Conservation (phyloP, 106 monocot genomes). For the Posidonia australis region DNA sequence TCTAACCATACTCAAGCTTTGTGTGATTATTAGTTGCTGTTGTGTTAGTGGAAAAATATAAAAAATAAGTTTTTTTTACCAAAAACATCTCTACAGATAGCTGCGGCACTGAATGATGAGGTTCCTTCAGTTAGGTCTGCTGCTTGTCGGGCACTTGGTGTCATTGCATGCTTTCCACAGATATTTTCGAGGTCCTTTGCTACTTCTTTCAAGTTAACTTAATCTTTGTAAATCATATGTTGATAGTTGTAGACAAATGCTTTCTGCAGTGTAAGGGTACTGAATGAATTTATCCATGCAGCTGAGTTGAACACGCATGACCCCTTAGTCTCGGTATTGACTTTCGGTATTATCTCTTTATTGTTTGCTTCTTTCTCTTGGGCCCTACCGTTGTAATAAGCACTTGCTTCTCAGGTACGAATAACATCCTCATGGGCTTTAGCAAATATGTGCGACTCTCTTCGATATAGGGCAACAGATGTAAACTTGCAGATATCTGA, state of each 20-base stretch:
- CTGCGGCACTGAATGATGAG: conserved; percentile 47
- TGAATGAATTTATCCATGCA: conserved; percentile 57
- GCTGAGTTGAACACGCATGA: conserved; percentile 54
- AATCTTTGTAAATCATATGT: not conserved
- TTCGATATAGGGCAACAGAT: conserved; percentile 51
- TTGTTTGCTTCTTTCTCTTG: not conserved
- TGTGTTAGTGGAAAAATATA: not conserved
- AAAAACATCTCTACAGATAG: conserved; percentile 29
- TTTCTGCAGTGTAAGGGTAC: conserved; percentile 40
- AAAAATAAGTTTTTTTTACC: not conserved
- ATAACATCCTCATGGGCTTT: conserved; percentile 92
- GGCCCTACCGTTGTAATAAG: not conserved
- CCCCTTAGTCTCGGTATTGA: conserved; percentile 49
- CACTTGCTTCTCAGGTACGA: conserved; percentile 42
- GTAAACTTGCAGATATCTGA: conserved; percentile 12
- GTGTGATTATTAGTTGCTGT: not conserved
- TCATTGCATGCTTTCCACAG: conserved; percentile 56
- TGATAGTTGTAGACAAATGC: not conserved
- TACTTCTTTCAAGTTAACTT: not conserved
- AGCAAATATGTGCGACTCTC: conserved; percentile 96
- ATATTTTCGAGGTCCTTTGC: conserved; percentile 38
- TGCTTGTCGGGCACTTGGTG: conserved; percentile 92
- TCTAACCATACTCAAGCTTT: too few relatives aligned
- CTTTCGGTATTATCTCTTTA: not conserved
- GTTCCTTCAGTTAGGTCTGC: conserved; percentile 68